Percentiles rank a stretch among this genome's conserved stretches.
Evolutionary conservation across 2,329 filamentous ascomycete species (phyloP).

Genomic region (Neonectria neomacrospora): DNA sequence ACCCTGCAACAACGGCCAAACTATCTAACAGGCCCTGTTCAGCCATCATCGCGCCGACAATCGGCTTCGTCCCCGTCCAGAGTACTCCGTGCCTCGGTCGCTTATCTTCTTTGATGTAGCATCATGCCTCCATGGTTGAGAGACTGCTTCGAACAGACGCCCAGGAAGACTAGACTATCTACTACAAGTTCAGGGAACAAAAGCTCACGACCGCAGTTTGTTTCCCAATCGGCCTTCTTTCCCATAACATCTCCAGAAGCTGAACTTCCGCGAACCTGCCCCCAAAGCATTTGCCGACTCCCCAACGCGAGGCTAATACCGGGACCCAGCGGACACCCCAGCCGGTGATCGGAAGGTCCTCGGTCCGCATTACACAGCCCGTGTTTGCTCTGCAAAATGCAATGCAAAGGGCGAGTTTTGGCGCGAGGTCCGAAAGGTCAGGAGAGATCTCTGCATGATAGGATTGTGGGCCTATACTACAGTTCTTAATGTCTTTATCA

Average conservation of each 20-base stretch:
- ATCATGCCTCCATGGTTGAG: not conserved
- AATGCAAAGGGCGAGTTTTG: not conserved
- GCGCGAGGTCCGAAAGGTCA: not conserved
- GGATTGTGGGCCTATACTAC: not conserved
- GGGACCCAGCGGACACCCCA: not conserved
- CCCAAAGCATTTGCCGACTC: not conserved
- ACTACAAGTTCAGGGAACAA: not conserved
- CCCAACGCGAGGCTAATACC: not conserved
- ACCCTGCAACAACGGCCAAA: conserved; percentile 9
- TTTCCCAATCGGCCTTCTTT: not conserved
- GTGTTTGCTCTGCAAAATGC: not conserved
- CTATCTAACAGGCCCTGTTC: conserved; percentile 17
- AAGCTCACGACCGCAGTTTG: not conserved
- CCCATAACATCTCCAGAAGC: not conserved
- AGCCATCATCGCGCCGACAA: conserved; percentile 17
- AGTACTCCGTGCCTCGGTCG: not conserved
- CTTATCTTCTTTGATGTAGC: not conserved
- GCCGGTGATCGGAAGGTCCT: not conserved
- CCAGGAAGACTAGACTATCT: not conserved
- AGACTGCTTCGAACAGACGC: not conserved
- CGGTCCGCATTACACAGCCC: not conserved
- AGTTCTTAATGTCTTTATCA: not conserved
- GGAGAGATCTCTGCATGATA: not conserved
- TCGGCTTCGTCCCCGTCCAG: not conserved
- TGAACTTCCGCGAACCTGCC: not conserved